These are phyloP conservation scores for Saccharum spontaneum DNA, from an alignment of 176 grass and related monocot species.

Conservation along the genomic window DNA sequence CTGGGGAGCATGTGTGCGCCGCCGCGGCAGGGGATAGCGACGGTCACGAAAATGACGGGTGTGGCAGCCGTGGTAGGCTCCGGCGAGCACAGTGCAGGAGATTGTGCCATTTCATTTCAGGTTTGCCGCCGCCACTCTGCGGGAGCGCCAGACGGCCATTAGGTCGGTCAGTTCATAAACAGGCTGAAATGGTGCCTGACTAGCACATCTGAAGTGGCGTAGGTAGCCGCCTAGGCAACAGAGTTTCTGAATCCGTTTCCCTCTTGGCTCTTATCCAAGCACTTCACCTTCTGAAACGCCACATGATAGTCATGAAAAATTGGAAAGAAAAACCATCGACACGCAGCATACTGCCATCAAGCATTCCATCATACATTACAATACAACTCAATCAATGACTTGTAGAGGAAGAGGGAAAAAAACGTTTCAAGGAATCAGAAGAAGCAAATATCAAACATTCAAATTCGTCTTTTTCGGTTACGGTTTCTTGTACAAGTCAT, in stretches of 20 bases:
- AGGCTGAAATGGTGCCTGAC: not conserved
- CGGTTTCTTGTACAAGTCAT: not conserved
- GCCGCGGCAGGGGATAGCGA: not conserved
- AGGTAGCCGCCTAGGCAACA: not conserved
- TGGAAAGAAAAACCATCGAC: not conserved
- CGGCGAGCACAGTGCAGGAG: not conserved
- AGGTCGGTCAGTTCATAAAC: not conserved
- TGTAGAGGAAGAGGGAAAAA: not conserved
- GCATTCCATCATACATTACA: not conserved
- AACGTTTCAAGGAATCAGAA: too few relatives aligned
- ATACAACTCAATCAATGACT: not conserved
- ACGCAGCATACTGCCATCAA: not conserved
- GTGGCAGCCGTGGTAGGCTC: conserved; percentile 21
- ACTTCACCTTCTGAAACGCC: not conserved
- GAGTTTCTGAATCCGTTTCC: not conserved
- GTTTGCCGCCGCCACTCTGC: conserved; percentile 20
- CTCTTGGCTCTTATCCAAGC: not conserved
- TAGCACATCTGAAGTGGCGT: not conserved
- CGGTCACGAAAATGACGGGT: conserved; percentile 4
- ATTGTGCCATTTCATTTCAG: not conserved
- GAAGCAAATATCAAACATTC: not conserved
- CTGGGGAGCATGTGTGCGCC: not conserved
- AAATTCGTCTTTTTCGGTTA: not conserved
- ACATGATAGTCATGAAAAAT: not conserved
- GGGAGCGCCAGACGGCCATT: not conserved